Evolutionary conservation across 495 filamentous ascomycete species (phyloP).

Genomic region (Umbilicaria muhlenbergii): DNA sequence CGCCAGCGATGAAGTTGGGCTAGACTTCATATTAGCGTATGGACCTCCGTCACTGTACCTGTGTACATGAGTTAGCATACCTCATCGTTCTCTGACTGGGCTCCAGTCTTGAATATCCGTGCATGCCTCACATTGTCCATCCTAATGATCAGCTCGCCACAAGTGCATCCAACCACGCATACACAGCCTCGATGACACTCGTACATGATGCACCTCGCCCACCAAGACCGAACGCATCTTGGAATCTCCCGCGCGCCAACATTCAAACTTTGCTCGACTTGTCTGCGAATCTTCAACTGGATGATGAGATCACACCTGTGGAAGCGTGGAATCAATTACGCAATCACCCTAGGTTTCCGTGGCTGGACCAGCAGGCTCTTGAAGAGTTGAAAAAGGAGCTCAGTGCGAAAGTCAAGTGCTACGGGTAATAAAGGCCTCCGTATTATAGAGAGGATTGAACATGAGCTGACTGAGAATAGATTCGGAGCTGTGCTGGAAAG

Average conservation of each 20-base stretch:
- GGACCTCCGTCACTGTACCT: too few species aligned
- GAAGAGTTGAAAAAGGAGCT: conserved; percentile 11
- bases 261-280: conserved; percentile 15
- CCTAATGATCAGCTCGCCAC: conserved; percentile 2
- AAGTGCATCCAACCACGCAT: conserved; percentile 11
- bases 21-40: too few species aligned
- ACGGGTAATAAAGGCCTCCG: conserved; percentile 7
- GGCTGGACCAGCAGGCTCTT: conserved; percentile 4
- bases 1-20: conserved; percentile 1
- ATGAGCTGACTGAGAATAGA: conserved; percentile 1
- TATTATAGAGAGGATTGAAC: background rate
- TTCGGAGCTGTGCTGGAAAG: conserved; percentile 16
- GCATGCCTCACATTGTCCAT: conserved; percentile 14
- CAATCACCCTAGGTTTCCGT: conserved; percentile 11
- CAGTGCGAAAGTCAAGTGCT: conserved; percentile 9
- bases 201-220: conserved; percentile 7
- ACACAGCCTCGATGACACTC: conserved; percentile 12
- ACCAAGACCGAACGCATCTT: conserved; percentile 7
- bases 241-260: conserved; percentile 9
- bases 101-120: conserved; percentile 15
- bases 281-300: conserved; percentile 38
- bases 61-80: background rate
- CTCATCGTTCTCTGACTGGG: conserved; percentile 15
- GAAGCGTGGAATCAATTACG: conserved; percentile 15
- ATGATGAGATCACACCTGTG: conserved; percentile 47